A percentile compares a stretch with the other conserved stretches of the same genome.
These are phyloP conservation scores for Sporisorium scitamineum DNA, from an alignment of 1,284 basidiomycete species.

Conservation along the genomic window DNA sequence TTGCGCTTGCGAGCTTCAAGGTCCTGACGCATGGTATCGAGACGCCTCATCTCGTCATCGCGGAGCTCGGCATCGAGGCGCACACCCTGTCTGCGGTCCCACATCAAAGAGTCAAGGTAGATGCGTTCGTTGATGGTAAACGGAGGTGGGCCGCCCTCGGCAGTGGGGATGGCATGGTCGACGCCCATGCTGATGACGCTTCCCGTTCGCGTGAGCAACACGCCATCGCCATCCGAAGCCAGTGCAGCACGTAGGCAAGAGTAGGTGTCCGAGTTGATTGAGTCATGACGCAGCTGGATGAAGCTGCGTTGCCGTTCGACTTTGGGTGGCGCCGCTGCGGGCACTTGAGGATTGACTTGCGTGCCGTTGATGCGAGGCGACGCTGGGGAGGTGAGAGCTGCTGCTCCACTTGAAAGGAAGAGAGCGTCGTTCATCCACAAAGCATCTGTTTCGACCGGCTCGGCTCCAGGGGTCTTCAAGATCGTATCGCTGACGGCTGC, in stretches of 20 bases:
- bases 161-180: slow-evolving; percentile 22
- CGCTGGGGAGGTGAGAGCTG: slow-evolving; percentile 23
- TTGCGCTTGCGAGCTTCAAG: slow-evolving; percentile 39
- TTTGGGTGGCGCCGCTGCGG: slow-evolving; percentile 2
- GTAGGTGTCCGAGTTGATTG: slow-evolving; percentile 42
- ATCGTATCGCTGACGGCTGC: slow-evolving; percentile 19
- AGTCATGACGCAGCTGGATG: slow-evolving; percentile 41
- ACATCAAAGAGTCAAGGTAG: slow-evolving; percentile 52
- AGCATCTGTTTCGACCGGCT: slow-evolving; percentile 14
- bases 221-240: slow-evolving; percentile 44
- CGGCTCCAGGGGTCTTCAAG: slow-evolving; percentile 8
- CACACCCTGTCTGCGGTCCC: slow-evolving; percentile 41
- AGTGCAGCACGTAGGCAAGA: slow-evolving; percentile 44
- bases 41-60: slow-evolving; percentile 26
- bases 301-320: slow-evolving; percentile 24
- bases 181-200: slow-evolving; percentile 34
- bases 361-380: slow-evolving; percentile 10
- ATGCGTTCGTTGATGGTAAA: slow-evolving; percentile 40
- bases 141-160: slow-evolving; percentile 14
- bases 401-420: slow-evolving; percentile 32
- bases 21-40: slow-evolving; percentile 23
- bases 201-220: slow-evolving; percentile 35
- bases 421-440: slow-evolving; percentile 34
- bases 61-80: slow-evolving; percentile 39
- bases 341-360: not conserved